Percentiles rank a stretch among this genome's conserved stretches.
Evolutionary conservation across 805 yeast species (phyloP).

Genomic region (Ogataea sp.): DNA sequence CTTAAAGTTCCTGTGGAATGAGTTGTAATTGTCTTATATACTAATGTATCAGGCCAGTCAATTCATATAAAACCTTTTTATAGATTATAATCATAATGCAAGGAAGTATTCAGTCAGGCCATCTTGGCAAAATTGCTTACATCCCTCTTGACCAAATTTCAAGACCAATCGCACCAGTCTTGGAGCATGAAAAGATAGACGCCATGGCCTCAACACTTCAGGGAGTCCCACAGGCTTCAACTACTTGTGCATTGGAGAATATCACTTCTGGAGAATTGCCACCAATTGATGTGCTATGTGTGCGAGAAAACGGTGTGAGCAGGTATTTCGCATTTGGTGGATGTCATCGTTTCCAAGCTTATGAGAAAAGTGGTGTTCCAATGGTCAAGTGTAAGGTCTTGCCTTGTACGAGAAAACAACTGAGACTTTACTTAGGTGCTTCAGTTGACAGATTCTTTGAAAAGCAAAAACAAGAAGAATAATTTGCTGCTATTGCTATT

Average conservation of each 20-base stretch:
- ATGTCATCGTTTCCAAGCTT: constrained; percentile 85
- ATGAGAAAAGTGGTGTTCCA: constrained; percentile 44
- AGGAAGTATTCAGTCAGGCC: constrained; percentile 47
- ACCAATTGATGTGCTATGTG: constrained; percentile 70
- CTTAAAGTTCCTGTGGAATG: too few relatives aligned
- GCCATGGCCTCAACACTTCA: constrained; percentile 69
- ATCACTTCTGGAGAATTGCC: constrained; percentile 62
- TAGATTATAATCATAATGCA: too few relatives aligned
- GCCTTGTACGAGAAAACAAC: constrained; percentile 67
- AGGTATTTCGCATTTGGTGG: constrained; percentile 85
- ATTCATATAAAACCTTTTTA: too few relatives aligned
- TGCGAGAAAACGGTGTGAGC: constrained; percentile 51
- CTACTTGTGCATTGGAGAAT: constrained; percentile 43
- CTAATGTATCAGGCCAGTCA: too few relatives aligned
- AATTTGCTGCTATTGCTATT: not conserved
- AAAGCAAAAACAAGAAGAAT: not conserved
- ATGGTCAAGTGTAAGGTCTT: constrained; percentile 63
- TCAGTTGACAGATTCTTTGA: constrained; percentile 47
- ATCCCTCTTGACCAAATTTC: constrained; percentile 62
- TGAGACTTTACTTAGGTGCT: constrained; percentile 63
- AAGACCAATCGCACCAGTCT: constrained; percentile 81
- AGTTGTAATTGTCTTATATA: too few relatives aligned
- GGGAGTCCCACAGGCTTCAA: constrained; percentile 56
- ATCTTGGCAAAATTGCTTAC: constrained; percentile 40
- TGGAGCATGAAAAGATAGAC: constrained; percentile 65